These are phyloP conservation scores for Drechslerella dactyloides DNA, from an alignment of 2,329 filamentous ascomycete genomes.

Conservation along the genomic window DNA sequence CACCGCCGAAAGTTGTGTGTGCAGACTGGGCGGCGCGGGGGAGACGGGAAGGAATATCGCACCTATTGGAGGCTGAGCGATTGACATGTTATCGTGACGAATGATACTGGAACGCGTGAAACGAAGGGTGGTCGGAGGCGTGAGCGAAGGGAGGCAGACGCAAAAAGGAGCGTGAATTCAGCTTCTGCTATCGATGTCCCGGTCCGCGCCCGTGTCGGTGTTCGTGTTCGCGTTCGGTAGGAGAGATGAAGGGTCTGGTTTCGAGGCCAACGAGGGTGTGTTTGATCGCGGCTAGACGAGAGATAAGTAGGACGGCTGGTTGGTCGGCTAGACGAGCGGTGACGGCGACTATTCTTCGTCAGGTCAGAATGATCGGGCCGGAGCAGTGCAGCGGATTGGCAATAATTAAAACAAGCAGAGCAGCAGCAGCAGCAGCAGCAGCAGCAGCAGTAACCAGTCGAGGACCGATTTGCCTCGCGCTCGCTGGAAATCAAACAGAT, in stretches of 20 bases:
- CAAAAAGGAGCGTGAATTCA: conserved; percentile 8
- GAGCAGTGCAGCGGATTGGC: too few species aligned
- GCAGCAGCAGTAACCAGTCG: too few species aligned
- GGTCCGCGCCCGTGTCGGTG: background rate
- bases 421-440: too few species aligned
- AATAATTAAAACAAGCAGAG: background rate
- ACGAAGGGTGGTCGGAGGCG: conserved; percentile 4
- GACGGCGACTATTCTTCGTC: background rate
- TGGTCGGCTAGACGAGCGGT: conserved; percentile 2
- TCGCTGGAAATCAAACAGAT: too few species aligned
- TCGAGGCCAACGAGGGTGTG: conserved; percentile 17
- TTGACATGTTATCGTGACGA: conserved; percentile 33
- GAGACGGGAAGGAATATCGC: conserved; percentile 3
- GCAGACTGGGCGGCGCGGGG: background rate
- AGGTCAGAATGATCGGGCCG: background rate
- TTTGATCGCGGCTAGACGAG: conserved; percentile 8
- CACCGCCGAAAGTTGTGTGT: background rate
- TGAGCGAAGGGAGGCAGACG: conserved; percentile 2
- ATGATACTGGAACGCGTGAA: background rate
- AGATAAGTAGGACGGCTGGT: conserved; percentile 2
- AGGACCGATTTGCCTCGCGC: too few species aligned
- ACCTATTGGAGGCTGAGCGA: conserved; percentile 50
- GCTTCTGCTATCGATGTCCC: background rate
- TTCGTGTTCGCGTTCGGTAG: background rate
- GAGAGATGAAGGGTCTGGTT: conserved; percentile 28